Percentiles rank a stretch among this genome's conserved stretches.
Conservation (phyloP, 2,329 filamentous ascomycete genomes). For the Fusarium pseudonygamai region DNA sequence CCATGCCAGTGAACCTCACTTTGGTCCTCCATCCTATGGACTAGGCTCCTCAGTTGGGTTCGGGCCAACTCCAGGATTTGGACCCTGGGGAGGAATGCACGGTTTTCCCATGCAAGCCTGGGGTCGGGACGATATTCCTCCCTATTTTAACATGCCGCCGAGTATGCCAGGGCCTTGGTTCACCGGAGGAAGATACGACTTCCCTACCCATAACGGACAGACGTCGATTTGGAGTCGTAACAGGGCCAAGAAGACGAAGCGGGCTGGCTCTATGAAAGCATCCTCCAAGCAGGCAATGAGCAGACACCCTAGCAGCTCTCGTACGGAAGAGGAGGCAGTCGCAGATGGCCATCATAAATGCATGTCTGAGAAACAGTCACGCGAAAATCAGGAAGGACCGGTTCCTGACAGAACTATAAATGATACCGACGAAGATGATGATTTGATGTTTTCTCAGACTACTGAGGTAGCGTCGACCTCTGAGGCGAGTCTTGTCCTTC, state of each 20-base stretch:
- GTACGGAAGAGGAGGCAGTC: neutral
- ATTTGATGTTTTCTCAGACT: conserved; percentile 23
- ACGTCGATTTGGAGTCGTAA: conserved; percentile 49
- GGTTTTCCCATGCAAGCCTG: conserved; percentile 22
- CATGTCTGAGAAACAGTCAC: neutral
- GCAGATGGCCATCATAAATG: neutral
- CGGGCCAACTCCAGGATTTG: conserved; percentile 6
- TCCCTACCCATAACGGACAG: conserved; percentile 43
- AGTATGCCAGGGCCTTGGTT: conserved; percentile 21
- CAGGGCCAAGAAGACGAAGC: conserved; percentile 24
- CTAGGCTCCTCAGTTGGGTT: neutral
- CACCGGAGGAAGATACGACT: conserved; percentile 45
- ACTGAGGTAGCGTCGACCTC: neutral
- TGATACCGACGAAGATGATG: conserved; percentile 41
- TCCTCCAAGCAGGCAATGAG: conserved; percentile 1
- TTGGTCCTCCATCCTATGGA: neutral
- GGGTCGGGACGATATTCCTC: conserved; percentile 35
- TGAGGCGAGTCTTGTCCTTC: neutral
- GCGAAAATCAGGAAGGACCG: neutral
- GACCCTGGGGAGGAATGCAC: conserved; percentile 25
- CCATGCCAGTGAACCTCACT: neutral
- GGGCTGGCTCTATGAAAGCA: conserved; percentile 32
- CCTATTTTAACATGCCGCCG: conserved; percentile 28
- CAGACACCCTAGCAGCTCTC: neutral
- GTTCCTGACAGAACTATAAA: conserved; percentile 3